phyloP scores from a whole-genome alignment of 352 stramenopile genomes.

The Pythium sukuiense region DNA sequence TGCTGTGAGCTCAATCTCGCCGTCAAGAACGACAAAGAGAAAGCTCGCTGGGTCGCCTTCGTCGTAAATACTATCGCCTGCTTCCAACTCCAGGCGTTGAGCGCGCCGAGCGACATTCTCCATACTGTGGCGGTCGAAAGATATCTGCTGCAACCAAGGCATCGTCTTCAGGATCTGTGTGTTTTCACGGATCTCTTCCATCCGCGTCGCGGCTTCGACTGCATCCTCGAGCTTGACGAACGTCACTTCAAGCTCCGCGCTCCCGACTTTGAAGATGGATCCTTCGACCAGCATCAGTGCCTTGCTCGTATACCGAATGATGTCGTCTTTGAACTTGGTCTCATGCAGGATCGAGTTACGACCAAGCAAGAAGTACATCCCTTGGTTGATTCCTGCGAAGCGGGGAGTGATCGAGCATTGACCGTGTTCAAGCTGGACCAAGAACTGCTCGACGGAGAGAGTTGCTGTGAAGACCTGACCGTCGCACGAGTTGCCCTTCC shows the following conservation, averaged over 20 bases:
- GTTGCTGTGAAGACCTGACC: slow-evolving; percentile 58
- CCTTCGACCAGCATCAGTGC: slow-evolving; percentile 69
- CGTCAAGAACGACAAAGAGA: slow-evolving; percentile 63
- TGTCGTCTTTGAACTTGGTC: slow-evolving; percentile 32
- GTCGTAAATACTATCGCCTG: slow-evolving; percentile 56
- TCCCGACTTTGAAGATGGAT: slow-evolving; percentile 62
- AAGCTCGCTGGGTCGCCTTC: slow-evolving; percentile 60
- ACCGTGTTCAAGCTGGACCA: slow-evolving; percentile 59
- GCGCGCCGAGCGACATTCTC: slow-evolving; percentile 49
- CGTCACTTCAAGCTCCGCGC: slow-evolving; percentile 61
- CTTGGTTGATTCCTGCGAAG: slow-evolving; percentile 60
- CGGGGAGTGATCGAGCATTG: slow-evolving; percentile 58
- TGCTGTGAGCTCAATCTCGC: slow-evolving; percentile 41
- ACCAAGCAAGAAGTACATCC: slow-evolving; percentile 70
- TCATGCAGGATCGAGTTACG: slow-evolving; percentile 47
- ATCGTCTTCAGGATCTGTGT: slow-evolving; percentile 43
- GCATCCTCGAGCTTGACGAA: slow-evolving; percentile 42
- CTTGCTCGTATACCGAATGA: slow-evolving; percentile 68
- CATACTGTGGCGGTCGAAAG: slow-evolving; percentile 41
- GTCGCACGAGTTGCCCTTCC: slow-evolving; percentile 56
- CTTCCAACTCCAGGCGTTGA: slow-evolving; percentile 40
- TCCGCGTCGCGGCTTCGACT: slow-evolving; percentile 14
- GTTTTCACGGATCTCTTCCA: slow-evolving; percentile 48
- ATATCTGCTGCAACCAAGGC: slow-evolving; percentile 66
- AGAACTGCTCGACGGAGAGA: slow-evolving; percentile 64